Base-by-base conservation (phyloP, 2,329 filamentous ascomycete genomes). In the Aspergillus thermomutatus region DNA sequence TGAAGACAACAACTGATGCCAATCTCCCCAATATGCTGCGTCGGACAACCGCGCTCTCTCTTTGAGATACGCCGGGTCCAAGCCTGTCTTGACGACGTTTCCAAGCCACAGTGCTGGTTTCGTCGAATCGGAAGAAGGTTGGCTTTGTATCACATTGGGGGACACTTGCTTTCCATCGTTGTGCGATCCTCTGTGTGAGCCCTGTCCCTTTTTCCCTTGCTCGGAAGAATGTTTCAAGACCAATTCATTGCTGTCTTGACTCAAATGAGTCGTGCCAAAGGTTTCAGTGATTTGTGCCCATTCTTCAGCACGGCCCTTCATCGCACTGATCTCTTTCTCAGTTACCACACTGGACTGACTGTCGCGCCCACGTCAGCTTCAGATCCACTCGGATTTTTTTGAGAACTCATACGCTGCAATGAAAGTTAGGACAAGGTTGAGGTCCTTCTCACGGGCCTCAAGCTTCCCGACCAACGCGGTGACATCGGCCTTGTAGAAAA, bases 321-420 rank as follows among this genome's bases (percentile, higher is more conserved):
- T 31, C 17, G 41, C 26, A 11, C 25, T 27, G 23, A 53, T 37
- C 25, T 53, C 51, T 4, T 31, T 27, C 26, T 53, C 51, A 23
- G 51, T 53, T 10, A 53, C 25, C 14, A 53, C 51, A 31, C 41
- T 53, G 11, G 51, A 48, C 27, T 47, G 51, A 19, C 51, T 53
- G 31, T 40, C 25, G 34, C 28, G 9, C 19, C 31, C n/a, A 23
- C 9, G 23, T 37, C 27, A 49, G 48, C 9, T 19, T 27, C 11
- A 8, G 19, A 19, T 9, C 17, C 17, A 50, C 10, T 3, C 2
- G 21, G 2, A 3, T 8, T 37, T 19, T 5, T 10, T 4, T 34
- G 8, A 47, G 27, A 14, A 37, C n/a, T n/a, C 50, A 4, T 53
- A 53, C 41, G 51, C 51, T 28, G 51, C 51, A 47, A 53, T 53